Base-by-base conservation (phyloP, 495 filamentous ascomycete genomes). In the Penicillium bialowiezense region DNA sequence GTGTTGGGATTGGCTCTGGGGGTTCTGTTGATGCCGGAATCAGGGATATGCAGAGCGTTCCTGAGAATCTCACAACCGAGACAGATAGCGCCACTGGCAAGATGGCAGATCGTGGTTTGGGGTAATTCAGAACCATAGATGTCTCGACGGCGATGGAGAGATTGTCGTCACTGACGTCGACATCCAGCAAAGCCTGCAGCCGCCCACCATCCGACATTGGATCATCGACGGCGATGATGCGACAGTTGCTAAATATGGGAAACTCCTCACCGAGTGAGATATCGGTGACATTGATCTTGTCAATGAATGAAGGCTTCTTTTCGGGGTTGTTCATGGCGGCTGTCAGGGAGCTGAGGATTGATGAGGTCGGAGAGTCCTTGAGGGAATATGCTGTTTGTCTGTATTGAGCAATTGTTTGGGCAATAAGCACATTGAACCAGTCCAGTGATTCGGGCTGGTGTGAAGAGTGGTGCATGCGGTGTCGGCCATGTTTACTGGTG, bases 391-490 rank as follows among this genome's bases (percentile, higher is more conserved):
- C 93, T 58, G 97, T 95, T 50, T 85, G 83, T 41, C 93, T 80
- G 61, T 97, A 91, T 62, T 97, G 95, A 3, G 95, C 92, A 43
- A 98, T 91, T 0, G 95, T 95, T 72, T 98, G 93, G 6, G 93
- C 95, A 44, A 97, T 85, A 47, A 98, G 77, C 19, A 98, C 93
- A 67, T 98, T 98, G 77, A 98, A 97, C 93, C 93, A 98, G 64
- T 98, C 93, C 55, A 98, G 72, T n/a, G 86, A 90, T 69, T 98
- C 93, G n/a, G 93, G 95, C 67, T 96, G 92, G 64, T 98, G 93
- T 33, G 87, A 88, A 48, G 91, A 75, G 46, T 76, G 73, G 34
- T 74, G 72, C 57, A 75, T 69, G 43, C 70, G 56, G 37, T 74
- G 69, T 15, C 70, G 60, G 46, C 71, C 71, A 69, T 75, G 69